Evolutionary conservation across 495 filamentous ascomycete species (phyloP), one percentile per base, ranked within the genome.

Genomic region (Sordaria brevicollis): DNA sequence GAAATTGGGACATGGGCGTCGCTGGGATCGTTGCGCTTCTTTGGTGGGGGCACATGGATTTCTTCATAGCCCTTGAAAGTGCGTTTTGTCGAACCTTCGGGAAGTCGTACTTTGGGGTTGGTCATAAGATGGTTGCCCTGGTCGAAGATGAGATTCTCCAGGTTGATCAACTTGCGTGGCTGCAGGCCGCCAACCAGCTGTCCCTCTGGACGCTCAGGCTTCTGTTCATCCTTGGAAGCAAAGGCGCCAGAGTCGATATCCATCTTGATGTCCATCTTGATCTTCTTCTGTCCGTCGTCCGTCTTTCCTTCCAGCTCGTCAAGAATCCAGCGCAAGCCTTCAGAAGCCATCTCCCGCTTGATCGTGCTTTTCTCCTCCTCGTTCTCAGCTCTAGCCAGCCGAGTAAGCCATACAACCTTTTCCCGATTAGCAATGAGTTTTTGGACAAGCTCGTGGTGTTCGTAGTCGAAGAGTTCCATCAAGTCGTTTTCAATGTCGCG

Each of bases 61-160:
- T 99, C 95, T 79, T 98, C 95, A 71, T 97, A 99, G 34, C 96
- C 95, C 79, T 98, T 98, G 81, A 97, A 97, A 0, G 91, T 92
- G 13, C 93, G 87, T 79, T 98, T 97, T 0, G 91, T 97, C 1
- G 96, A 96, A 31, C 96, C 95, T 75, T 97, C 92, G 1, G 95
- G 95, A n/a, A 98, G 86, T 72, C 91, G 92, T 65, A 98, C 94
- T 78, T 91, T 97, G 3, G 93, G 89, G 74, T 99, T 98, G 10
- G 96, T 97, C 94, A 98, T 98, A 19, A 98, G 84, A 82, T 99
- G 95, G 74, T 97, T 98, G 17, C 95, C 95, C 78, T 98, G 95
- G 74, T 97, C 94, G 79, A 99, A 99, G 35, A 97, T 86, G 21
- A 99, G 88, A 72, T 97, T 97, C 73, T 99, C 94, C 57, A 99